Percentiles rank a stretch among this genome's conserved stretches.
These are phyloP conservation scores for Pyrus bretschneideri DNA, from an alignment of 306 rosid species.

Conservation along the genomic window DNA sequence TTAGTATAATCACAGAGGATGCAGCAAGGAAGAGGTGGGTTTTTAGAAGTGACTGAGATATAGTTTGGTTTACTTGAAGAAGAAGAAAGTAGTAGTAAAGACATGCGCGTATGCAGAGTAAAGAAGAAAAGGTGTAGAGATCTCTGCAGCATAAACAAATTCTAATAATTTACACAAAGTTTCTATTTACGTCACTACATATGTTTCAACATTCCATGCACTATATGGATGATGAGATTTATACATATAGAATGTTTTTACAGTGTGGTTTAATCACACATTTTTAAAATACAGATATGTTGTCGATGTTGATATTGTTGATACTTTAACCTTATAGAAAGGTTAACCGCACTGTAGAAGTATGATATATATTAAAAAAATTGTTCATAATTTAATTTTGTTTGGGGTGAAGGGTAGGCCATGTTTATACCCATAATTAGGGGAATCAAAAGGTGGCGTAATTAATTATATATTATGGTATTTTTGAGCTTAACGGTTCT, in stretches of 20 bases:
- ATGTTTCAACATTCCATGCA: neutral
- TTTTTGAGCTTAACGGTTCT: neutral
- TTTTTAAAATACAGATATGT: too few species aligned
- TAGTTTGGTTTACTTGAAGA: constrained; percentile 12
- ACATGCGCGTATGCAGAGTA: constrained; percentile 5
- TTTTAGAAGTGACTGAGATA: constrained; percentile 9
- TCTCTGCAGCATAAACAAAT: constrained; percentile 12
- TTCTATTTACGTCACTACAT: neutral
- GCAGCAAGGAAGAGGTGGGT: constrained; percentile 17
- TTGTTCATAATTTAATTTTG: too few species aligned
- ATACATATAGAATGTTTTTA: neutral
- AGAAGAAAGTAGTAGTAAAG: constrained; percentile 12
- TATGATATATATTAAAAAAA: too few species aligned
- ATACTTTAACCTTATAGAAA: too few species aligned
- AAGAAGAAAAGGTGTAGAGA: constrained; percentile 4
- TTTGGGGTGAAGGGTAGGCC: neutral
- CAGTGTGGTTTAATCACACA: too few species aligned
- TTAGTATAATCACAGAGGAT: constrained; percentile 11
- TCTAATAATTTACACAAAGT: constrained; percentile 13
- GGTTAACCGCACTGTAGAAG: too few species aligned
- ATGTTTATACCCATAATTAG: neutral
- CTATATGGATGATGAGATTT: neutral
- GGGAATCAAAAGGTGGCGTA: neutral
- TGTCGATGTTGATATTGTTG: too few species aligned
- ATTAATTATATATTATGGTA: neutral